Percentiles rank a stretch among this genome's conserved stretches.
These are phyloP conservation scores for Aspergillus novofumigatus DNA, from an alignment of 2,329 filamentous ascomycete genomes.

Conservation along the genomic window DNA sequence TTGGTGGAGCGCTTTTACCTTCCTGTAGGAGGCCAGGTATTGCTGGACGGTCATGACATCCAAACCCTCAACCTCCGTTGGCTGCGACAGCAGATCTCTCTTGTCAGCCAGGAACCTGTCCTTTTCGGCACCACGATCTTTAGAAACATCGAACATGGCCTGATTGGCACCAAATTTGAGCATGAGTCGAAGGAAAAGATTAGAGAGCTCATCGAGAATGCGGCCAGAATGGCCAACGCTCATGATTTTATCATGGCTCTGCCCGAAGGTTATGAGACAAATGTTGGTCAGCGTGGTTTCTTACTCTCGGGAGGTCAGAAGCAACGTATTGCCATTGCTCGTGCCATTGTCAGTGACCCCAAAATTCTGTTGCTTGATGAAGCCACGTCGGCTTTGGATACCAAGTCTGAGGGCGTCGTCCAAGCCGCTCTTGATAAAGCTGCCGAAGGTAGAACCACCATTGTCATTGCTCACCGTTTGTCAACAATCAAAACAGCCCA, in stretches of 20 bases:
- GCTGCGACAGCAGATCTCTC: constrained; percentile 85
- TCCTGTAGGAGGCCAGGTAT: constrained; percentile 73
- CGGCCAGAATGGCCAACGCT: constrained; percentile 86
- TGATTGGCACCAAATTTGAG: constrained; percentile 80
- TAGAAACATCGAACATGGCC: constrained; percentile 82
- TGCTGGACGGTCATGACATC: constrained; percentile 79
- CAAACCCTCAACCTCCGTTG: constrained; percentile 78
- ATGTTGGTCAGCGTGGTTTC: constrained; percentile 93
- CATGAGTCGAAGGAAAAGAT: constrained; percentile 63
- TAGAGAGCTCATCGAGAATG: constrained; percentile 67
- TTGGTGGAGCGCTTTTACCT: constrained; percentile 93
- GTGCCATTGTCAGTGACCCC: constrained; percentile 84
- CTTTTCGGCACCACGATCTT: constrained; percentile 87
- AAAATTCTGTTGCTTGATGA: constrained; percentile 92
- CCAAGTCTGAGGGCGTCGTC: constrained; percentile 89
- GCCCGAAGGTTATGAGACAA: constrained; percentile 85
- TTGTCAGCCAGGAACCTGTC: constrained; percentile 90
- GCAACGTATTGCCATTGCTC: constrained; percentile 90
- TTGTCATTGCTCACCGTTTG: constrained; percentile 90
- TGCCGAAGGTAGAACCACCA: constrained; percentile 81
- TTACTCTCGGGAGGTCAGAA: constrained; percentile 92
- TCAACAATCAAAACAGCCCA: constrained; percentile 92
- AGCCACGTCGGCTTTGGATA: constrained; percentile 89
- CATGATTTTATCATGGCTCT: constrained; percentile 83
- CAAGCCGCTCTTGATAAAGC: constrained; percentile 88